phyloP scores from a whole-genome alignment of 257 asterid genomes.

The Solanum peruvianum region DNA sequence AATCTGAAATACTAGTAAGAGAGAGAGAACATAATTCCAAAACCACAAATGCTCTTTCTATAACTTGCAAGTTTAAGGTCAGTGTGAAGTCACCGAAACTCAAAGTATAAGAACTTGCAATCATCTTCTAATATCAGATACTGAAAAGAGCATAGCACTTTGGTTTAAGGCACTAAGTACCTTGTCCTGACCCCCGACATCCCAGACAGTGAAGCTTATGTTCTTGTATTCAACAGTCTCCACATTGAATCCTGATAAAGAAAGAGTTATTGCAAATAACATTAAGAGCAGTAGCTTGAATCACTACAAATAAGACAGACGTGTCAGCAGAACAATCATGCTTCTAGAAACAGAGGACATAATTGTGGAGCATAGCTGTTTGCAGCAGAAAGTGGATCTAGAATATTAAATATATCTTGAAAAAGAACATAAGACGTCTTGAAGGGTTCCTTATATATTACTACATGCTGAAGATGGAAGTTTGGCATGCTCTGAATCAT shows the following conservation, averaged over 20 bases:
- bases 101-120: not conserved
- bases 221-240: constrained; percentile 57
- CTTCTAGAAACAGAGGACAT: not conserved
- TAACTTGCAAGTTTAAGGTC: not conserved
- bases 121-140: not conserved
- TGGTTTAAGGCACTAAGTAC: constrained; percentile 5
- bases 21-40: not conserved
- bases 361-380: not conserved
- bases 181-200: constrained; percentile 58
- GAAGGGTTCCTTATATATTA: not conserved
- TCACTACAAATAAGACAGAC: not conserved
- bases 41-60: not conserved
- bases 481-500: not conserved
- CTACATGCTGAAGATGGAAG: not conserved
- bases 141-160: not conserved
- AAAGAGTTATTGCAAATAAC: not conserved
- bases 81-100: not conserved
- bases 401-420: not conserved
- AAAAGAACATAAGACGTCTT: not conserved
- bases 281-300: not conserved
- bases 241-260: constrained; percentile 36
- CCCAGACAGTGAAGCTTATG: constrained; percentile 54
- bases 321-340: not conserved
- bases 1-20: not conserved
- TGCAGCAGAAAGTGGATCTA: not conserved